These are phyloP conservation scores for Gentiana straminea DNA, from an alignment of 257 asterid species.

Conservation along the genomic window DNA sequence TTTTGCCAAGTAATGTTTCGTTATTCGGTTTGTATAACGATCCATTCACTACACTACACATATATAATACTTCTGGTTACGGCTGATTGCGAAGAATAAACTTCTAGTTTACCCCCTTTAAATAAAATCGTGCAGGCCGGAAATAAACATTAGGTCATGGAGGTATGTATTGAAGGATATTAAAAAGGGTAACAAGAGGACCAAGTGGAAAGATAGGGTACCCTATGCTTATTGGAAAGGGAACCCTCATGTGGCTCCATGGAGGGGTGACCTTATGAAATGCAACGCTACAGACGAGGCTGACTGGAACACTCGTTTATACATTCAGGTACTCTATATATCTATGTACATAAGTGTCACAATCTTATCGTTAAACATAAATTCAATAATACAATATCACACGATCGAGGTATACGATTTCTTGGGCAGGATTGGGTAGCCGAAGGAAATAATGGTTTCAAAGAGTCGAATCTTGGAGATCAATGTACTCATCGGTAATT, in stretches of 20 bases:
- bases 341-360: too few relatives aligned
- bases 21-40: too few relatives aligned
- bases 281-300: constrained; percentile 55
- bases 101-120: too few relatives aligned
- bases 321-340: constrained; percentile 34
- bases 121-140: constrained; percentile 47
- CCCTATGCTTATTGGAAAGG: constrained; percentile 96
- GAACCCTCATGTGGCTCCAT: constrained; percentile 57
- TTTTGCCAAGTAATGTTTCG: too few relatives aligned
- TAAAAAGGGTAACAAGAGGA: constrained; percentile 54
- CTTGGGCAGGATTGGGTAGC: constrained; percentile 19
- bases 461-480: constrained; percentile 23
- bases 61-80: too few relatives aligned
- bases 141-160: constrained; percentile 83
- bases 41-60: too few relatives aligned
- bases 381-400: too few relatives aligned
- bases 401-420: neutral
- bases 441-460: constrained; percentile 17
- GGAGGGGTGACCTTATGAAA: constrained; percentile 68
- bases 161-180: constrained; percentile 47
- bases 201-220: constrained; percentile 68
- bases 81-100: too few relatives aligned
- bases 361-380: too few relatives aligned
- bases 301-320: constrained; percentile 72
- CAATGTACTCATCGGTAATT: constrained; percentile 26